These are phyloP conservation scores for Linnemannia elongata DNA, from an alignment of 192 early-diverging fungal species.

Conservation along the genomic window DNA sequence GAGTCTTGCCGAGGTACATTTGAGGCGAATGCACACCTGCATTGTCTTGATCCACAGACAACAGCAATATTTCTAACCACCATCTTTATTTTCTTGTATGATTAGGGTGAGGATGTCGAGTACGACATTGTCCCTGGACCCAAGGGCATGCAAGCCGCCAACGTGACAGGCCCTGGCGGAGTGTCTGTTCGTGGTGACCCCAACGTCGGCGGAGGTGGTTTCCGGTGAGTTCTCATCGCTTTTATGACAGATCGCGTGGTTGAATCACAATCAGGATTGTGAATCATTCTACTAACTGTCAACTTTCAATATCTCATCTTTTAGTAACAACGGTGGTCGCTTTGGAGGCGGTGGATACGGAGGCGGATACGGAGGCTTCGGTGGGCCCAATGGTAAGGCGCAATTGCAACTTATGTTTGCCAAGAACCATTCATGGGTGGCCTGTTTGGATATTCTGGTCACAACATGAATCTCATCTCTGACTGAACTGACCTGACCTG, in stretches of 20 bases:
- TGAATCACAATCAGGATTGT: not conserved
- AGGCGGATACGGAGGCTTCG: constrained; percentile 51
- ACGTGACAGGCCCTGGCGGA: constrained; percentile 84
- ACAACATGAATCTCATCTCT: not conserved
- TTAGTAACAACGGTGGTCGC: constrained; percentile 33
- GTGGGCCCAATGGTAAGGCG: constrained; percentile 43
- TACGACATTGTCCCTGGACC: constrained; percentile 79
- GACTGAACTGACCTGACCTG: not conserved
- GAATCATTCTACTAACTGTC: not conserved
- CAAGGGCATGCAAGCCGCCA: constrained; percentile 88
- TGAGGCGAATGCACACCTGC: not conserved
- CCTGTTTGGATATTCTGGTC: not conserved
- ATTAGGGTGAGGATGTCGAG: constrained; percentile 74
- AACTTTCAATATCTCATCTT: not conserved
- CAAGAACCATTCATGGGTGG: not conserved
- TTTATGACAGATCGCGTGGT: not conserved
- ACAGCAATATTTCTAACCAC: not conserved
- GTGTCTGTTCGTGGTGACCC: constrained; percentile 83
- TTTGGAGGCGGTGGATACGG: constrained; percentile 41
- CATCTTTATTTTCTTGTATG: constrained; percentile 17
- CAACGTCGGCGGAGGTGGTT: constrained; percentile 59
- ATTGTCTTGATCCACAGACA: not conserved
- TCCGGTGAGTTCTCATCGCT: constrained; percentile 19
- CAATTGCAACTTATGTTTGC: not conserved
- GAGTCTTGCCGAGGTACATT: constrained; percentile 76